These are phyloP conservation scores for Colletotrichum lindemuthianum DNA, from an alignment of 2,329 filamentous ascomycete species.

Conservation along the genomic window DNA sequence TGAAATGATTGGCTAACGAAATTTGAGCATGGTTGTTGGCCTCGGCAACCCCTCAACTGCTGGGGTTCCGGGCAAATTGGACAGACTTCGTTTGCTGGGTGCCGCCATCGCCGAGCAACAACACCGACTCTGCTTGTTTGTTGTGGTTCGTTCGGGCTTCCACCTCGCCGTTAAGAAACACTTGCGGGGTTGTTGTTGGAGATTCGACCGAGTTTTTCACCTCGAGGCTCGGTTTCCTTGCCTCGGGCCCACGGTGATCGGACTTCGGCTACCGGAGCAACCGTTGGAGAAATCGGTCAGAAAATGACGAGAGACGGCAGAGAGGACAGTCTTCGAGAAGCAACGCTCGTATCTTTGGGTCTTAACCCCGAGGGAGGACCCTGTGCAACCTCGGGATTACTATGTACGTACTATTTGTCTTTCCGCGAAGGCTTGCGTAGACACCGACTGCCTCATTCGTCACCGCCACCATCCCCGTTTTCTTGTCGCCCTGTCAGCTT, in stretches of 20 bases:
- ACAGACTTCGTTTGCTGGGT: too few species aligned
- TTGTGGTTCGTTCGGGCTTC: conserved; percentile 4
- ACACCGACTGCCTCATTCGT: conserved; percentile 24
- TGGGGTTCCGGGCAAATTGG: background rate
- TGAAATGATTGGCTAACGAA: conserved; percentile 14
- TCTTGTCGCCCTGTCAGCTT: conserved; percentile 30
- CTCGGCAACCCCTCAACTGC: background rate
- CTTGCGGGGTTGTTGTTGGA: background rate
- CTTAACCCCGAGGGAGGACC: conserved; percentile 30
- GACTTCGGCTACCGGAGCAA: conserved; percentile 21
- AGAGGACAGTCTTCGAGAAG: background rate
- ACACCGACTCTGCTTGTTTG: background rate
- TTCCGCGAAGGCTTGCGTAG: conserved; percentile 1
- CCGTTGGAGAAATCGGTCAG: background rate
- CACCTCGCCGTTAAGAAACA: background rate
- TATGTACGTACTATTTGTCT: conserved; percentile 15
- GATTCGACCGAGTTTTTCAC: conserved; percentile 1
- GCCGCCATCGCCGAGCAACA: background rate
- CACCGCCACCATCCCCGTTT: conserved; percentile 12
- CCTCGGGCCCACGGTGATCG: conserved; percentile 11
- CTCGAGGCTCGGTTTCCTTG: conserved; percentile 16
- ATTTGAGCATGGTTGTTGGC: background rate
- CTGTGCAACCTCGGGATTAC: conserved; percentile 27
- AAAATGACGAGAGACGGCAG: background rate
- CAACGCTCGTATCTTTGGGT: conserved; percentile 3